Conservation (phyloP, 129 eudicot genomes). For the Flaveria ramosissima region DNA sequence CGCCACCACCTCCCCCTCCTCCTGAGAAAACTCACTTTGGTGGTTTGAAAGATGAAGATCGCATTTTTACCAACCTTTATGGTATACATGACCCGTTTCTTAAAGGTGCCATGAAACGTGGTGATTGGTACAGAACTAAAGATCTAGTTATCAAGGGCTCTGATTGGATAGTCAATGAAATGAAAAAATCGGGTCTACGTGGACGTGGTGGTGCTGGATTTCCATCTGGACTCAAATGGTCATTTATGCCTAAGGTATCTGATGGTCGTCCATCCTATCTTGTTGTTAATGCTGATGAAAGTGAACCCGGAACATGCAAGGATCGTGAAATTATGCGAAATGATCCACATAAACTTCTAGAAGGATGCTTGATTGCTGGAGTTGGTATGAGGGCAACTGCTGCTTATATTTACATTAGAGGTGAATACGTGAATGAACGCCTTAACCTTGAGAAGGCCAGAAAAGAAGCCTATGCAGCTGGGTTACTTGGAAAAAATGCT, state of each 20-base stretch:
- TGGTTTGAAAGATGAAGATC: constrained; percentile 95
- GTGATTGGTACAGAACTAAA: constrained; percentile 95
- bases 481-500: constrained; percentile 82
- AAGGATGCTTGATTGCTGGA: constrained; percentile 93
- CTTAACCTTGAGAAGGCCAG: constrained; percentile 74
- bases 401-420: constrained; percentile 91
- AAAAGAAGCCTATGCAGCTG: constrained; percentile 94
- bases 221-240: constrained; percentile 98
- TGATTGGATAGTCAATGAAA: constrained; percentile 94
- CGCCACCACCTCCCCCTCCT: constrained; percentile 75
- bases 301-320: constrained; percentile 98
- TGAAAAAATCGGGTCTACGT: constrained; percentile 94
- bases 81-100: constrained; percentile 94
- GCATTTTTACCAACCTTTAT: constrained; percentile 84
- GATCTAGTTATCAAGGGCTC: constrained; percentile 90
- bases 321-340: constrained; percentile 96
- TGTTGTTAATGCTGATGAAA: constrained; percentile 97
- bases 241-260: constrained; percentile 93
- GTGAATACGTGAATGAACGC: constrained; percentile 91
- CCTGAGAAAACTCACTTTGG: constrained; percentile 97
- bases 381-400: constrained; percentile 92
- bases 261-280: constrained; percentile 97
- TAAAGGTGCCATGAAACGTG: constrained; percentile 96
- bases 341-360: constrained; percentile 90
- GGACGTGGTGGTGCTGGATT: constrained; percentile 99